Evolutionary conservation across 352 stramenopile genomes (phyloP), one percentile per base, ranked within the genome.

Genomic region (Globisporangium heterothallicum): DNA sequence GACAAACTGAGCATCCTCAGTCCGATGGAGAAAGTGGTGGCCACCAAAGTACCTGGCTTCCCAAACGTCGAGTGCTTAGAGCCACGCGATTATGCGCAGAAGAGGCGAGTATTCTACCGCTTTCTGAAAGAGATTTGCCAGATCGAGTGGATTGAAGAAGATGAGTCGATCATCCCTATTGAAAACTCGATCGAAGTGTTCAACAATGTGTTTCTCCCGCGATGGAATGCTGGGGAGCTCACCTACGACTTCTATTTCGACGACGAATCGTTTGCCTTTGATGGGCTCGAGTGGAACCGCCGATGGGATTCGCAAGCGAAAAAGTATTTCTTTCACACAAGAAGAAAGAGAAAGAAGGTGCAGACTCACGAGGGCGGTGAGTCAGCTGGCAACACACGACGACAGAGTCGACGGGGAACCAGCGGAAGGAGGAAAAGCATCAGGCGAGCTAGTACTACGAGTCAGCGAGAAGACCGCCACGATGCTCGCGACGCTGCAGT

Each of bases 181-280:
- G 53, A 62, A 2, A 66, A 84, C 18, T 63, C 63, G 7, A 65
- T 73, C 58, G 53, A 70, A 1, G 60, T 81, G 7, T 84, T 84
- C 42, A 45, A 63, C 10, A 36, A 51, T 4, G 49, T 72, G 13
- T 84, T 84, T 38, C 42, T 84, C 8, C 68, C 70, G 9, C 60
- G 63, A 3, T 84, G 72, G 72, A 84, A 84, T 30, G 46, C 44
- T 12, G 72, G 72, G 0, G 29, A 70, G 27, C 43, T 84, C 34
- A 74, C 67, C 5, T 79, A 75, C 43, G 72, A 84, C 24, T 81
- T 79, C 44, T 81, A 79, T 43, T 81, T 75, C 55, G 72, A 84
- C 44, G 70, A 75, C 8, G 68, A 79, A 26, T 54, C 36, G 10
- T 84, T 84, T 26, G 52, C 65, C 26, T 68, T 72, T 16, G 61